phyloP scores from a whole-genome alignment of 192 early-diverging fungal species.

The Linnemannia exigua region DNA sequence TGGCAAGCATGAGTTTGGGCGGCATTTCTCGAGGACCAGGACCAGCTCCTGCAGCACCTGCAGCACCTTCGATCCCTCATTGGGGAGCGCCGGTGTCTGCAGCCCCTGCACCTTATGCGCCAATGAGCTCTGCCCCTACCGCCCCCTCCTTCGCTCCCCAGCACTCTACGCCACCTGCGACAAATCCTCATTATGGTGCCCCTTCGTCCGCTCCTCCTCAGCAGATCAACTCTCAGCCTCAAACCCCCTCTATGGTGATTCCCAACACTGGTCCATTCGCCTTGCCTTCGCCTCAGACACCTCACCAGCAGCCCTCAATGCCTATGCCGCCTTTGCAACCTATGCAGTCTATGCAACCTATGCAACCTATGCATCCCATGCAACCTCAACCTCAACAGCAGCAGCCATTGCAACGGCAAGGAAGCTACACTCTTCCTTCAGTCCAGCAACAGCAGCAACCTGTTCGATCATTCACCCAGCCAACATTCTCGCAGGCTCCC shows the following conservation, averaged over 20 bases:
- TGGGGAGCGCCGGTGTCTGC: constrained; percentile 29
- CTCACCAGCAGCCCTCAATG: constrained; percentile 23
- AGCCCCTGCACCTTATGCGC: constrained; percentile 16
- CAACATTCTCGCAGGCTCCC: constrained; percentile 23
- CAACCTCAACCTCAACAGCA: constrained; percentile 27
- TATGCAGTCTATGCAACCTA: constrained; percentile 14
- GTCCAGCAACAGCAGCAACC: constrained; percentile 15
- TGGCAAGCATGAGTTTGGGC: constrained; percentile 24
- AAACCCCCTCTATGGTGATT: constrained; percentile 26
- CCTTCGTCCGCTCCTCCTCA: constrained; percentile 23
- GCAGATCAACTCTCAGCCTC: constrained; percentile 25
- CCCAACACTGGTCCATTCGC: constrained; percentile 52
- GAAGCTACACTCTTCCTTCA: constrained; percentile 29
- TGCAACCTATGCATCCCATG: constrained; percentile 17
- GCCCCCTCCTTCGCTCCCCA: constrained; percentile 46
- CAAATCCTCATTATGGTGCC: constrained; percentile 18
- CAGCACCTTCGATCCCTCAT: constrained; percentile 11
- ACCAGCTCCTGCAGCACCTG: background rate
- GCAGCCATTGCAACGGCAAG: constrained; percentile 32
- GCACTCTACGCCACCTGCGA: background rate
- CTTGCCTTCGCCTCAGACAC: constrained; percentile 16
- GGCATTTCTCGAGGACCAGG: constrained; percentile 4
- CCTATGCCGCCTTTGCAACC: constrained; percentile 11
- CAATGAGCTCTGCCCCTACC: constrained; percentile 28
- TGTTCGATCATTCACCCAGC: constrained; percentile 23